Base-by-base conservation (phyloP, 2,329 filamentous ascomycete genomes). In the Aspergillus quadrilineatus region DNA sequence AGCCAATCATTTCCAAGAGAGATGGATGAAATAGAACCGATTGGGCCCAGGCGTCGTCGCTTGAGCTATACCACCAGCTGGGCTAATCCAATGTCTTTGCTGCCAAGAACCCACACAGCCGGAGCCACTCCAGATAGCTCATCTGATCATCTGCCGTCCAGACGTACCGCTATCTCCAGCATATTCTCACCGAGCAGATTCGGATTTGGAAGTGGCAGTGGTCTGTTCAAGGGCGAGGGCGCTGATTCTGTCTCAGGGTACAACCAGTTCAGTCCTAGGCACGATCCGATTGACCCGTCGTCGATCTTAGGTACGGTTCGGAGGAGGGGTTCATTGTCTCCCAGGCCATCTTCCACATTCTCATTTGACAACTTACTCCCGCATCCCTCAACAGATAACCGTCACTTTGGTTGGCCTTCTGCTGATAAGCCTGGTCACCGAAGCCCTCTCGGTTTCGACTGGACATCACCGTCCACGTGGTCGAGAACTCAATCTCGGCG, bases 401-500 rank as follows among this genome's bases (percentile, higher is more conserved):
- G 86, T 47, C 89, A 87, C 26, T 89, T 92, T 59, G 90, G 89
- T 74, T 88, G 86, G 70, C 80, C 82, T 1, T 75, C 75, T 1
- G 66, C 79, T 3, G 76, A 80, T 36, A 87, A 84, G 57, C 72
- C 73, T 47, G 82, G 78, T 53, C 80, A 85, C 48, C 76, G 80
- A 50, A 79, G 80, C 57, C 81, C 80, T 12, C 71, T 84, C 6
- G 80, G 76, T 3, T 74, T 80, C 15, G 79, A 83, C 55, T 84
- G 82, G 82, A 77, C 77, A 22, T 75, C 75, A 1, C 73, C 76
- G 12, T 80, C 71, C 65, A 76, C 88, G 1, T 94, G 88, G 87
- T 89, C 89, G 4, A 80, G 89, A 39, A 89, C 85, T 65, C 87
- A 88, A 6, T 96, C 92, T 34, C 84, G 92, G 49, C 84, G 92